Evolutionary conservation across 495 filamentous ascomycete genomes (phyloP).

Genomic region (Hyaloscypha bicolor): DNA sequence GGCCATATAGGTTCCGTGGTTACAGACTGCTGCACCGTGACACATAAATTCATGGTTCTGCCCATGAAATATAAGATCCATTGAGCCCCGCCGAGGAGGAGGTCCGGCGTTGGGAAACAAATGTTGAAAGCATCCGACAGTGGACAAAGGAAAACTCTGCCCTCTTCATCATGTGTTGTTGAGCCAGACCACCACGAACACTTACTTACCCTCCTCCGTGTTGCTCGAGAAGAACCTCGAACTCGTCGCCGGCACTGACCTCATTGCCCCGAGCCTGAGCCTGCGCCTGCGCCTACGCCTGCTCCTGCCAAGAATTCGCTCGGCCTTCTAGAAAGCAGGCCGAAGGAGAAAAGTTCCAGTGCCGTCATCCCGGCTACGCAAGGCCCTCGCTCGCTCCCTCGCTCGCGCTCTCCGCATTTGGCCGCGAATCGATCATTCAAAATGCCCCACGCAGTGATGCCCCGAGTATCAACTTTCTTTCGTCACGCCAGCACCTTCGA

Average conservation of each 20-base stretch:
- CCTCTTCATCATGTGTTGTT: background rate
- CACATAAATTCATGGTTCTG: conserved; percentile 26
- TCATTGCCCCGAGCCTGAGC: background rate
- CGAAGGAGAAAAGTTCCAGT: background rate
- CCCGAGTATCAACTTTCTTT: conserved; percentile 51
- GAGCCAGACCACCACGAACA: background rate
- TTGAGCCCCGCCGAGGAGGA: conserved; percentile 5
- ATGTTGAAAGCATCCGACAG: background rate
- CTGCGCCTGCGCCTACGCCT: too few relatives aligned
- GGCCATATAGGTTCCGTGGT: conserved; percentile 4
- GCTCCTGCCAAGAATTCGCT: background rate
- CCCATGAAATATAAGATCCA: conserved; percentile 11
- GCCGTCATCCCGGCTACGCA: background rate
- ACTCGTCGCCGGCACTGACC: background rate
- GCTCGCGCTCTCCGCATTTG: conserved; percentile 5
- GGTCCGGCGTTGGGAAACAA: conserved; percentile 1
- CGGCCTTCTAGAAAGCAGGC: background rate
- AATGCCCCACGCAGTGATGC: conserved; percentile 44
- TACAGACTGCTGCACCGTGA: conserved; percentile 14
- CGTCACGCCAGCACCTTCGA: conserved; percentile 41
- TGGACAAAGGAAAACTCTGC: background rate
- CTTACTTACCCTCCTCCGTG: background rate
- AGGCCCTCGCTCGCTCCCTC: background rate
- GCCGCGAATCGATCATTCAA: background rate
- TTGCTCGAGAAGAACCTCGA: background rate